Percentiles rank a stretch among this genome's conserved stretches.
Conservation (phyloP, 148 eudicot genomes). For the Fagopyrum esculentum region DNA sequence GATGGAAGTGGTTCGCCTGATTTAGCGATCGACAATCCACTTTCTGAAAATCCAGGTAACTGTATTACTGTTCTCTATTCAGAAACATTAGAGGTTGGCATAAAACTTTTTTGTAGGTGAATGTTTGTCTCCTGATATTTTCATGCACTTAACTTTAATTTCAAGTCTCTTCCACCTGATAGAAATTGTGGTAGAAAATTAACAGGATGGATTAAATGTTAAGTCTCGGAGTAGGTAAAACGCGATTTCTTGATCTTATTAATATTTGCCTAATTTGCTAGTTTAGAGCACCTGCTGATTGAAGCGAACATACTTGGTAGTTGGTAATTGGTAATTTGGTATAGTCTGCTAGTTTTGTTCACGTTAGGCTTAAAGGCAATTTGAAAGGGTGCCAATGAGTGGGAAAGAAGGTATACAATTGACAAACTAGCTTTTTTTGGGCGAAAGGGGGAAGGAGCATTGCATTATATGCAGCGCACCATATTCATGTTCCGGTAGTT, state of each 20-base stretch:
- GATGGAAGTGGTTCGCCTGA: constrained; percentile 53
- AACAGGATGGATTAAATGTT: neutral
- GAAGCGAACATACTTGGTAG: neutral
- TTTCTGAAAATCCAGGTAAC: constrained; percentile 90
- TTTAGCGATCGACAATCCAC: constrained; percentile 75
- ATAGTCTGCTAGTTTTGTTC: neutral
- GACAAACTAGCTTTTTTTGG: neutral
- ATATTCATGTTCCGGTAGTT: neutral
- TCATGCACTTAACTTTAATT: neutral
- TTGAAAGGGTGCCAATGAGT: neutral
- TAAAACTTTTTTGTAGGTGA: neutral
- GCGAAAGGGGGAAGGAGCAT: neutral
- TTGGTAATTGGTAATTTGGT: neutral
- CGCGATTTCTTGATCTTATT: neutral
- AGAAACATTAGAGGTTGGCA: neutral
- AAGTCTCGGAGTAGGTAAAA: neutral
- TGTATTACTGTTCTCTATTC: neutral
- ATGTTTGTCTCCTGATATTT: neutral
- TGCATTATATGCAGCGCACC: neutral
- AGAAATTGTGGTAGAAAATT: neutral
- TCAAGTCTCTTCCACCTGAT: neutral
- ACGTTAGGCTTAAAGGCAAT: neutral
- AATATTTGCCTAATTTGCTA: neutral
- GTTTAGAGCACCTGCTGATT: constrained; percentile 1
- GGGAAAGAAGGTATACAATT: neutral